These are phyloP conservation scores for Physcomitrium patens DNA, from an alignment of 225 moss, liverwort and hornwort genomes.

Conservation along the genomic window DNA sequence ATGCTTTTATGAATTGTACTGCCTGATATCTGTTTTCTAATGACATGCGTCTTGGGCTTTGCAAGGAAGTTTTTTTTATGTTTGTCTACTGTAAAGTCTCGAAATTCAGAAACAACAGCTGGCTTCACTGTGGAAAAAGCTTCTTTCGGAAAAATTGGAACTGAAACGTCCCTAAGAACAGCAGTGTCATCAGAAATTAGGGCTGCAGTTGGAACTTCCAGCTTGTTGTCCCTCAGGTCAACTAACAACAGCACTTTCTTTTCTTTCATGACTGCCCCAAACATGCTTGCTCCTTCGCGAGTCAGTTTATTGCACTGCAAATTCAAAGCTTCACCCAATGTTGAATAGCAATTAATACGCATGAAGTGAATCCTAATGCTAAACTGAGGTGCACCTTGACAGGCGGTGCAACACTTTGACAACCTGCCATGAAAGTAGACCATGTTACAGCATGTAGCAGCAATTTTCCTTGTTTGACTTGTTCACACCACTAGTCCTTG, in stretches of 20 bases:
- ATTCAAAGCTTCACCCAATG: slow-evolving; percentile 60
- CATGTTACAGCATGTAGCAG: neutral
- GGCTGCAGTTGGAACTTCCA: slow-evolving; percentile 33
- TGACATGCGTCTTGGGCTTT: slow-evolving; percentile 40
- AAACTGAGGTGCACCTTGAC: slow-evolving; percentile 12
- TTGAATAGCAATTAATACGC: slow-evolving; percentile 31
- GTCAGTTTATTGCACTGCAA: slow-evolving; percentile 71
- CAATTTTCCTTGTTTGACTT: neutral
- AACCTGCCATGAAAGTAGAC: neutral
- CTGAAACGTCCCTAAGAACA: slow-evolving; percentile 22
- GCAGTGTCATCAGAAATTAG: slow-evolving; percentile 31
- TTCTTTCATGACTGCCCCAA: slow-evolving; percentile 51
- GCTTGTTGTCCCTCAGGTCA: slow-evolving; percentile 67
- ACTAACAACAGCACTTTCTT: slow-evolving; percentile 54
- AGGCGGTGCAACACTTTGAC: neutral
- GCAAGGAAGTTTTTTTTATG: slow-evolving; percentile 42
- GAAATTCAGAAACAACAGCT: neutral
- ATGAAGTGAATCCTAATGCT: slow-evolving; percentile 18
- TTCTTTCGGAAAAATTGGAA: slow-evolving; percentile 13
- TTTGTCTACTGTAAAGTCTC: slow-evolving; percentile 8
- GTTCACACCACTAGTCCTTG: neutral
- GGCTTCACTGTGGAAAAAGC: slow-evolving; percentile 12
- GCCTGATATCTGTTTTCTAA: slow-evolving; percentile 22
- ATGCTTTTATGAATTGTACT: slow-evolving; percentile 19
- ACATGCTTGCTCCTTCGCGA: slow-evolving; percentile 55